phyloP scores from a whole-genome alignment of 176 grass and related monocot genomes.

The Dendrocalamus sinicus region DNA sequence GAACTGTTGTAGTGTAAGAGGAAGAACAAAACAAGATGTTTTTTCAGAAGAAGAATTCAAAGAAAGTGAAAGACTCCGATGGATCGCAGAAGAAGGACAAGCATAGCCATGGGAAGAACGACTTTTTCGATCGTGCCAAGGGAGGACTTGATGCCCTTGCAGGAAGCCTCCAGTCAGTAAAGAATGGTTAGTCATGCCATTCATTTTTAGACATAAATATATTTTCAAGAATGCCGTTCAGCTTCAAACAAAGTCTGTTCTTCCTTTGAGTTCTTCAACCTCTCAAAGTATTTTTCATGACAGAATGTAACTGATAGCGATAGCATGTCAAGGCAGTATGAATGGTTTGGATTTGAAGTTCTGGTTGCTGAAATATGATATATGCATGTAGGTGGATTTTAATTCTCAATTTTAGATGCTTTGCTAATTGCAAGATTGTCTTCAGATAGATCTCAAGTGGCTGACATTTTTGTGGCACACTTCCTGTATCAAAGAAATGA shows the following conservation, averaged over 20 bases:
- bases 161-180: conserved; percentile 40
- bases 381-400: neutral
- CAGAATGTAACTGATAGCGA: neutral
- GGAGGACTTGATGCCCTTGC: conserved; percentile 49
- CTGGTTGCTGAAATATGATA: neutral
- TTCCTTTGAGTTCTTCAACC: neutral
- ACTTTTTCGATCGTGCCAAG: conserved; percentile 49
- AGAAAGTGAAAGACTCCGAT: conserved; percentile 51
- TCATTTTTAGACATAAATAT: neutral
- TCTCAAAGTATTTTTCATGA: neutral
- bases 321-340: neutral
- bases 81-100: conserved; percentile 48
- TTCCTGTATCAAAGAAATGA: conserved; percentile 24
- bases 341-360: conserved; percentile 12
- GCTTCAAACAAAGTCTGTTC: neutral
- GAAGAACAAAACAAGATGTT: conserved; percentile 37
- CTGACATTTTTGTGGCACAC: conserved; percentile 6
- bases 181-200: conserved; percentile 40
- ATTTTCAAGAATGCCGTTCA: conserved; percentile 13
- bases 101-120: conserved; percentile 42
- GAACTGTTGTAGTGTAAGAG: conserved; percentile 36
- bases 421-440: neutral
- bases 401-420: neutral
- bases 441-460: neutral
- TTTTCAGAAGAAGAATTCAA: conserved; percentile 62